Conservation (phyloP, 306 rosid genomes). For the Carpinus fangiana region DNA sequence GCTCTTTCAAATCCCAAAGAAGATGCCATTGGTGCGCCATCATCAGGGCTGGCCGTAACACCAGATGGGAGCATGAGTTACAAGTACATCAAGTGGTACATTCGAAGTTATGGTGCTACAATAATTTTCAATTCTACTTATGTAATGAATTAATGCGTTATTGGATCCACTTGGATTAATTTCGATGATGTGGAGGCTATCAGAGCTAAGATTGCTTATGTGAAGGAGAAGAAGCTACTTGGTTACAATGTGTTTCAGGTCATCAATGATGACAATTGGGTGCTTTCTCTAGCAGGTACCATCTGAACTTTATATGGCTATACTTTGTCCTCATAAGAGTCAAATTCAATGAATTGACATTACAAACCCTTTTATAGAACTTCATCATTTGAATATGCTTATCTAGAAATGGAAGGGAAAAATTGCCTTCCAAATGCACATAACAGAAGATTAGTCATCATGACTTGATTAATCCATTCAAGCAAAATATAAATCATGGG, state of each 20-base stretch:
- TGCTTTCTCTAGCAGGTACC: constrained; percentile 44
- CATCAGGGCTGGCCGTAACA: constrained; percentile 36
- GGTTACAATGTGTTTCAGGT: constrained; percentile 27
- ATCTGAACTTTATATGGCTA: neutral
- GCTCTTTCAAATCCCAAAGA: constrained; percentile 30
- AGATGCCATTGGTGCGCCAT: constrained; percentile 32
- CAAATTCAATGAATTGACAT: neutral
- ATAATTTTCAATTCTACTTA: constrained; percentile 28
- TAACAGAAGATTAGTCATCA: too few relatives aligned
- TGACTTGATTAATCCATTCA: too few relatives aligned
- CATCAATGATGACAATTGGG: constrained; percentile 45
- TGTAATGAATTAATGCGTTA: constrained; percentile 39
- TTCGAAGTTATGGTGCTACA: neutral
- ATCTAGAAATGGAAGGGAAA: too few relatives aligned
- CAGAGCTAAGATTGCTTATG: constrained; percentile 39
- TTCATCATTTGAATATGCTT: too few relatives aligned
- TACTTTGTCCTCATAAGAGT: neutral
- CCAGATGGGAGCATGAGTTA: constrained; percentile 23
- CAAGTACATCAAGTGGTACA: constrained; percentile 25
- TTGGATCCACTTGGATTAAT: constrained; percentile 39
- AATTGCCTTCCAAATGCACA: too few relatives aligned
- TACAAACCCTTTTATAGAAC: neutral
- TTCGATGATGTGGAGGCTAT: constrained; percentile 46
- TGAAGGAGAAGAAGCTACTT: constrained; percentile 33
- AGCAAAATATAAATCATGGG: neutral